Evolutionary conservation across 2,329 filamentous ascomycete genomes (phyloP).

Genomic region (Xylaria arbuscula): DNA sequence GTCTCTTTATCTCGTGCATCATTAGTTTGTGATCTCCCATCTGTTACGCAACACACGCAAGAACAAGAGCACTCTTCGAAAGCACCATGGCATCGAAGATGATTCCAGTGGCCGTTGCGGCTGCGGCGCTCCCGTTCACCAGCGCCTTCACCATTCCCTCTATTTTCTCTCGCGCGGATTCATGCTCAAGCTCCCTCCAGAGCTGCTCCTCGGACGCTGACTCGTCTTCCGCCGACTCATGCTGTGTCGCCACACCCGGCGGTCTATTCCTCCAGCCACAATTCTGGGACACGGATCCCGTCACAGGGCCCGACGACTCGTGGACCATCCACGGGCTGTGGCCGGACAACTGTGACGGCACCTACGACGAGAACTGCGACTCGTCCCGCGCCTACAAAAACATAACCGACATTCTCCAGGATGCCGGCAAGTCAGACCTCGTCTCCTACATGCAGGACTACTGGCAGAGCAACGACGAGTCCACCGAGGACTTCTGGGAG

Average conservation of each 20-base stretch:
- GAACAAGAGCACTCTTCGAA: no score
- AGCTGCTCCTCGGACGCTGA: constrained; percentile 43
- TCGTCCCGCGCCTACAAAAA: constrained; percentile 69
- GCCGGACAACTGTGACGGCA: constrained; percentile 76
- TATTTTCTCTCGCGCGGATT: neutral
- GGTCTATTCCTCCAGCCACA: constrained; percentile 79
- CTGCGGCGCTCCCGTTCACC: constrained; percentile 25
- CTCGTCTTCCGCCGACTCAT: constrained; percentile 62
- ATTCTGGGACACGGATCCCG: constrained; percentile 78
- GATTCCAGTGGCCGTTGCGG: constrained; percentile 26
- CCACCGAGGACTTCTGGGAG: constrained; percentile 75
- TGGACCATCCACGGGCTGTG: constrained; percentile 81
- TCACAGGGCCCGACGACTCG: constrained; percentile 72
- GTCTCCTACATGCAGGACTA: constrained; percentile 75
- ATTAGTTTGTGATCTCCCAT: neutral
- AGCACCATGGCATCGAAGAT: constrained; percentile 30
- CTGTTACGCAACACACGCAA: neutral
- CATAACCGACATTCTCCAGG: constrained; percentile 70
- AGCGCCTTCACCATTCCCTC: constrained; percentile 11
- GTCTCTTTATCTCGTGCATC: neutral
- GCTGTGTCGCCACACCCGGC: constrained; percentile 79
- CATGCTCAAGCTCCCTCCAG: constrained; percentile 34
- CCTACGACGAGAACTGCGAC: constrained; percentile 75
- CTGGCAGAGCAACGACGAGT: constrained; percentile 76
- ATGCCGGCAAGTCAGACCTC: constrained; percentile 57